Base-by-base conservation (phyloP, 1,284 basidiomycete species). In the Fomitiporia mediterranea region DNA sequence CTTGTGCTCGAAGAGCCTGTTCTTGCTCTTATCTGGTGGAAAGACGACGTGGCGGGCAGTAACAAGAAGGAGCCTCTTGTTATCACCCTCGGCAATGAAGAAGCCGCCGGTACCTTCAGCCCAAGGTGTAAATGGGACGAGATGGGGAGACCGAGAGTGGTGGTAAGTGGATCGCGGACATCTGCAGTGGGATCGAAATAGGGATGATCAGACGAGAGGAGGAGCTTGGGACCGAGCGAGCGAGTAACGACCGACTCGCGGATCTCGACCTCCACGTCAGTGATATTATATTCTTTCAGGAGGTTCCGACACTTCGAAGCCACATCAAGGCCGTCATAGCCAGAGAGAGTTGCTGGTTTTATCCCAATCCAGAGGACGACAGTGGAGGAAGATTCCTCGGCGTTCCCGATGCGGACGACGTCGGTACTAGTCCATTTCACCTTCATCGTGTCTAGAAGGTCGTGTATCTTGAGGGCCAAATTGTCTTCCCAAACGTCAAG, bases 21-120 rank as follows among this genome's bases (percentile, higher is more conserved):
- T 70, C 13, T 21, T 4, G 1, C 50, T 35, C 37, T 51, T 28
- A 32, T 60, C 51, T 59, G 60, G 19, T 59, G 53, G 4, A 51
- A 65, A 58, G 38, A 65, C 40, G 53, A 66, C 62, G 48, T 71
- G 70, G 7, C 65, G 57, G 30, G 65, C 61, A 5, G 70, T 70
- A 44, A 72, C 27, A 35, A 69, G 54, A 51, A 63, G 61, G 58
- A 70, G 48, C 55, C 43, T 64, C 7, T 63, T 38, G 56, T 62
- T 30, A 6, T 56, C 57, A 46, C 58, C 49, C 42, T 68, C 67
- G 51, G 44, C 35, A 59, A 74, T 47, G 62, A 67, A 74, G 54
- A 74, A 62, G 5, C 67, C 68, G 5, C 62, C 65, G 23, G 71
- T 73, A 1, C 71, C 70, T 53, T 68, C 54, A 48, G 3, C 37